Base-by-base conservation (phyloP, 345 rosid species). In the Ceriops tagal region DNA sequence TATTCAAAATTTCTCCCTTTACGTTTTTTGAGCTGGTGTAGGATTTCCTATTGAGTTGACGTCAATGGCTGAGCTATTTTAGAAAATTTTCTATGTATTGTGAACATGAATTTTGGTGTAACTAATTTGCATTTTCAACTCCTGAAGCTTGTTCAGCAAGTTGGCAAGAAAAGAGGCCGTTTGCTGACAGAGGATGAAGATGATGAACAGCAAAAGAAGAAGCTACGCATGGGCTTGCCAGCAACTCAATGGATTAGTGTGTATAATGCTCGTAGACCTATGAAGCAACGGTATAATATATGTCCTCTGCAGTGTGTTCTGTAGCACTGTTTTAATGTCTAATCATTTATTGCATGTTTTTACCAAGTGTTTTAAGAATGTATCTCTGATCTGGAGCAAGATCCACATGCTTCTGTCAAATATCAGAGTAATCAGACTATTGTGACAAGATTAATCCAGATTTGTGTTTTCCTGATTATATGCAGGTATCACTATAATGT, bases 201-300 rank as follows among this genome's bases (percentile, higher is more conserved):
- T 75, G 97, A 93, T 76, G 96, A 88, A 74, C 97, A 89, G 73
- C 95, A 95, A 6, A 89, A 82, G 80, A 93, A 91, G 83, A 93
- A 88, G 81, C 68, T 93, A 55, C 88, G 96, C 64, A 59, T 89
- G 55, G 97, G 98, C 47, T 91, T 86, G 83, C 93, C 97, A 10
- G 96, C 98, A 68, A 85, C 89, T 20, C 98, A 93, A 76, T 91
- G 98, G 97, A 85, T 89, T 65, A 91, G 93, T 67, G 96, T 93
- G 60, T 89, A 93, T 76, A 89, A 86, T 79, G 92, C 96, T 31
- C 96, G 90, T 43, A 90, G 88, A 64, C 96, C 98, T 56, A 93
- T 93, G 96, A 93, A 93, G 83, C 98, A 93, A 75, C 83, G 97
- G 95, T 89, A 75, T 58, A n/a, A 30, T 22, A 53, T 8, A 31